Evolutionary conservation across 2,329 filamentous ascomycete species (phyloP).

Genomic region (Thelonectria discophora): DNA sequence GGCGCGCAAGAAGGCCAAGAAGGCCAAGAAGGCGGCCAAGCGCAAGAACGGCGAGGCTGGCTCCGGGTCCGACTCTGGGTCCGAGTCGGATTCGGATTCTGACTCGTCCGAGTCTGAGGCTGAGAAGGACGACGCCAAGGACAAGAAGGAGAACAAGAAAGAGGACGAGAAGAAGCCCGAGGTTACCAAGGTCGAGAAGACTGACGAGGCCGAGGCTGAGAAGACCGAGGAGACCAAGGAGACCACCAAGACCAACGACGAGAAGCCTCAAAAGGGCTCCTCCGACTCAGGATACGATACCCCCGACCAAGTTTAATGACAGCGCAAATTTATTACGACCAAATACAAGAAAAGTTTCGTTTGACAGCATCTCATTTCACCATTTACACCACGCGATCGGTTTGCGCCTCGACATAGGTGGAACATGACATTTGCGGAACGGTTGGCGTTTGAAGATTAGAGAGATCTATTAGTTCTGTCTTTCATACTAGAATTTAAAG

Average conservation of each 20-base stretch:
- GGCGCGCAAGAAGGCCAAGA: constrained; percentile 40
- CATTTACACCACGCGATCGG: background rate
- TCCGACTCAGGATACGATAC: constrained; percentile 49
- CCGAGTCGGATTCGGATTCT: constrained; percentile 35
- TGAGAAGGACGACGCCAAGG: constrained; percentile 34
- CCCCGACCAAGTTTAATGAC: constrained; percentile 31
- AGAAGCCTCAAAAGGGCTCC: constrained; percentile 41
- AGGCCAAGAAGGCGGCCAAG: constrained; percentile 40
- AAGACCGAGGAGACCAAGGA: constrained; percentile 2
- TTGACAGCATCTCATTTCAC: constrained; percentile 4
- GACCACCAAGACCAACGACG: constrained; percentile 18
- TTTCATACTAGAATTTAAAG: no score
- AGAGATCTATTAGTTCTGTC: no score
- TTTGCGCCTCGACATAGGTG: background rate
- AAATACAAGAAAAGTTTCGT: background rate
- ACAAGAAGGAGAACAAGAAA: constrained; percentile 13
- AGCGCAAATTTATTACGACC: background rate
- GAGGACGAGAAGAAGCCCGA: background rate
- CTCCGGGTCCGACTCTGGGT: constrained; percentile 35
- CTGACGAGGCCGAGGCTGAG: constrained; percentile 16
- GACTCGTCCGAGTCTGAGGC: constrained; percentile 39
- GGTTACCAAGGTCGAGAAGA: constrained; percentile 19
- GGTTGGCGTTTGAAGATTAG: background rate
- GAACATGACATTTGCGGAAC: background rate
- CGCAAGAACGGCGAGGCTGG: constrained; percentile 33